phyloP scores from a whole-genome alignment of 2,329 filamentous ascomycete genomes.

The Microcyclospora tardicrescens region DNA sequence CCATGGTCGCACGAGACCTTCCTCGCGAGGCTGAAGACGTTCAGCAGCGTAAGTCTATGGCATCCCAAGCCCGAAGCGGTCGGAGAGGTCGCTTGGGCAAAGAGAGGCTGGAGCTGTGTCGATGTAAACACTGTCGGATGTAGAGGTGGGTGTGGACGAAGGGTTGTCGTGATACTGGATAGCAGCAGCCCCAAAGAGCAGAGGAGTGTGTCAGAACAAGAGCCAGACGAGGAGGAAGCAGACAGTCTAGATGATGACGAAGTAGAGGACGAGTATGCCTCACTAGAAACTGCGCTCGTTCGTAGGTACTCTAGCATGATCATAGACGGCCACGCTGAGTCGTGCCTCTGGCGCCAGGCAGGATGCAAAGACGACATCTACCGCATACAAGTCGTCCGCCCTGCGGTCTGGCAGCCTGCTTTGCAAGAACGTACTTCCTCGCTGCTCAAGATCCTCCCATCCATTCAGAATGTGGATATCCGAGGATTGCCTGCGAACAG shows the following conservation, averaged over 20 bases:
- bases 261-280: slow-evolving; percentile 21
- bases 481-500: slow-evolving; percentile 4
- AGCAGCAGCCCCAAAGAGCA: slow-evolving; percentile 11
- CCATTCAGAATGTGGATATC: slow-evolving; percentile 16
- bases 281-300: slow-evolving; percentile 51
- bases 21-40: slow-evolving; percentile 68
- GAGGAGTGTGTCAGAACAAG: slow-evolving; percentile 20
- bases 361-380: slow-evolving; percentile 73
- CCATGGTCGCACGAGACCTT: slow-evolving; percentile 78
- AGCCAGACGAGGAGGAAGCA: slow-evolving; percentile 37
- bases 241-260: slow-evolving; percentile 11
- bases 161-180: slow-evolving; percentile 68
- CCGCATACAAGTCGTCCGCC: slow-evolving; percentile 37
- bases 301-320: slow-evolving; percentile 65
- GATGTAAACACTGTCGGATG: slow-evolving; percentile 76
- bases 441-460: slow-evolving; percentile 13
- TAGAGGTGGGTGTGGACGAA: slow-evolving; percentile 64
- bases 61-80: slow-evolving; percentile 78
- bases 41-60: slow-evolving; percentile 85
- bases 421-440: slow-evolving; percentile 18
- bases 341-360: slow-evolving; percentile 72
- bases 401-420: slow-evolving; percentile 22
- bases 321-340: slow-evolving; percentile 59
- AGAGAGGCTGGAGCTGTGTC: slow-evolving; percentile 78
- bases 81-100: slow-evolving; percentile 88